These are phyloP conservation scores for Irpex sp. DNA, from an alignment of 1,284 basidiomycete genomes.

Conservation along the genomic window DNA sequence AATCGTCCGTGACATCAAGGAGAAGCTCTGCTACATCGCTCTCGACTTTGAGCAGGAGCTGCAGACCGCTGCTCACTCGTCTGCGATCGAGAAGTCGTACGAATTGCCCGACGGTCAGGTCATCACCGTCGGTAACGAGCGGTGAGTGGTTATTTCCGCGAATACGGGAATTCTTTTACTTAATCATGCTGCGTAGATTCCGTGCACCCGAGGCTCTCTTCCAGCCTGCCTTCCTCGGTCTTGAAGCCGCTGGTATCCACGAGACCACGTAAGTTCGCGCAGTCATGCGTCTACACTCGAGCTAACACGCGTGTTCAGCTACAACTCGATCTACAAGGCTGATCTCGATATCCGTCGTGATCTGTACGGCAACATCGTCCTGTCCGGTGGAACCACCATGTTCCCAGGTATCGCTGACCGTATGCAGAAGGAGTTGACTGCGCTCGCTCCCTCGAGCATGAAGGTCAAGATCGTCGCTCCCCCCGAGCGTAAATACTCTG, in stretches of 20 bases:
- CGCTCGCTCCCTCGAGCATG: slow-evolving; percentile 82
- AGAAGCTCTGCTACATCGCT: slow-evolving; percentile 97
- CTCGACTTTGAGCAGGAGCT: slow-evolving; percentile 97
- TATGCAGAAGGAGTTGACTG: slow-evolving; percentile 97
- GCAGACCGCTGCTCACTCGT: slow-evolving; percentile 89
- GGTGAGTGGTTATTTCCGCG: slow-evolving; percentile 40
- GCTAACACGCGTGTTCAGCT: slow-evolving; percentile 38
- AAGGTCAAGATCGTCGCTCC: slow-evolving; percentile 96
- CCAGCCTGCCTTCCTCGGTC: slow-evolving; percentile 92
- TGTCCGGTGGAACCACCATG: slow-evolving; percentile 97
- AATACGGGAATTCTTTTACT: background rate
- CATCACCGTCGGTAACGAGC: slow-evolving; percentile 95
- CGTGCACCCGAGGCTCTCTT: slow-evolving; percentile 96
- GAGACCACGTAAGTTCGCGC: slow-evolving; percentile 75
- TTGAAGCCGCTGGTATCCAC: slow-evolving; percentile 93
- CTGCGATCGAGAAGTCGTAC: slow-evolving; percentile 92
- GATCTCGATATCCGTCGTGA: slow-evolving; percentile 85
- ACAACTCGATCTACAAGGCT: slow-evolving; percentile 86
- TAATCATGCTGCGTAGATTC: slow-evolving; percentile 54
- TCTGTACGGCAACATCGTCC: slow-evolving; percentile 91
- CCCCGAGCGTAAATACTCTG: slow-evolving; percentile 91
- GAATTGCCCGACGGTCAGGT: slow-evolving; percentile 96
- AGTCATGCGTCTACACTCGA: background rate
- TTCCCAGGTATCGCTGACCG: slow-evolving; percentile 97
- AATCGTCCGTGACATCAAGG: slow-evolving; percentile 98